These are phyloP conservation scores for Penicillium sp. DNA, from an alignment of 2,329 filamentous ascomycete species.

Conservation along the genomic window DNA sequence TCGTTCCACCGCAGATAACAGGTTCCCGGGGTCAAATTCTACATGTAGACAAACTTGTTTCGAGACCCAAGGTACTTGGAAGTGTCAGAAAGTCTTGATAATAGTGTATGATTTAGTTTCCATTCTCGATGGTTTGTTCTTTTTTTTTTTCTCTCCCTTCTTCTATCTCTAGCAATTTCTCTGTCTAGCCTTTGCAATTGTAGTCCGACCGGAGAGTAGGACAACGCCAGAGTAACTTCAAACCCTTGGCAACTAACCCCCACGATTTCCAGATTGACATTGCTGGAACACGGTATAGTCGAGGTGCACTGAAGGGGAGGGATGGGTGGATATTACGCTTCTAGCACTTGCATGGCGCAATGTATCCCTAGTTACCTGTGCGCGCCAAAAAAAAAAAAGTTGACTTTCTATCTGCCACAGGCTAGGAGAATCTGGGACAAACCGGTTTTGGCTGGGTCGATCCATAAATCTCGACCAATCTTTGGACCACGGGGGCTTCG, in stretches of 20 bases:
- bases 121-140: background rate
- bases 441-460: constrained; percentile 5
- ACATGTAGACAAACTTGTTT: background rate
- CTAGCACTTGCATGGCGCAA: constrained; percentile 11
- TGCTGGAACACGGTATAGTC: background rate
- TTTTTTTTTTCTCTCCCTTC: background rate
- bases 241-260: background rate
- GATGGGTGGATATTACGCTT: constrained; percentile 8
- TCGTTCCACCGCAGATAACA: background rate
- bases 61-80: background rate
- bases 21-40: background rate
- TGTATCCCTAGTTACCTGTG: constrained; percentile 13
- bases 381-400: background rate
- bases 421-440: background rate
- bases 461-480: constrained; percentile 1
- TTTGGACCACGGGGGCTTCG: background rate
- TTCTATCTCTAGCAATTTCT: background rate
- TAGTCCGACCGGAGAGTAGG: background rate
- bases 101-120: background rate
- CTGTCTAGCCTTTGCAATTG: background rate
- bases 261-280: background rate
- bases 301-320: background rate
- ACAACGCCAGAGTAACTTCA: background rate
- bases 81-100: constrained; percentile 1
- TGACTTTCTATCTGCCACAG: background rate